Evolutionary conservation across 2,329 filamentous ascomycete species (phyloP).

Genomic region (Aspergillus floridensis): DNA sequence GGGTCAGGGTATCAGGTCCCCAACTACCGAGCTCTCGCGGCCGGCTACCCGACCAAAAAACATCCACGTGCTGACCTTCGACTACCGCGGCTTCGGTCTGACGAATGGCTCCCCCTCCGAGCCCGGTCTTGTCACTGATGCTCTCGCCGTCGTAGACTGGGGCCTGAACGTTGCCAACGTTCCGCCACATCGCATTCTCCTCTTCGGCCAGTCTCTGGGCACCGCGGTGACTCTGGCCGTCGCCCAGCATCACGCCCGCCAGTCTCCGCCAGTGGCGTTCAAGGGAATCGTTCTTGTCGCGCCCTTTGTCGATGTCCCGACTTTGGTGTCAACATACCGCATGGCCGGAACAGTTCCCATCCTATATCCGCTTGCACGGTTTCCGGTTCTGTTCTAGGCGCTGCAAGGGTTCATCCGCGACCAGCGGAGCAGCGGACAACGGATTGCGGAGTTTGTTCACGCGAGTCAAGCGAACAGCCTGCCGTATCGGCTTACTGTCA

Average conservation of each 20-base stretch:
- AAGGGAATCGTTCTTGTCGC: slow-evolving; percentile 57
- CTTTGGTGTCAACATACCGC: slow-evolving; percentile 56
- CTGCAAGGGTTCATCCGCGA: slow-evolving; percentile 15
- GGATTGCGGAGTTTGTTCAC: background rate
- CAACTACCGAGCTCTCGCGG: slow-evolving; percentile 51
- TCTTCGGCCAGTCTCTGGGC: slow-evolving; percentile 61
- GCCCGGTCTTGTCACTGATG: slow-evolving; percentile 54
- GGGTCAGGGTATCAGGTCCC: slow-evolving; percentile 55
- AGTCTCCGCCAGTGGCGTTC: slow-evolving; percentile 48
- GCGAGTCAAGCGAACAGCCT: slow-evolving; percentile 15
- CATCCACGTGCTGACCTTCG: slow-evolving; percentile 58
- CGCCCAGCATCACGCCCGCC: slow-evolving; percentile 43
- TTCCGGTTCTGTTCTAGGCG: slow-evolving; percentile 34
- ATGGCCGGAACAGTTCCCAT: slow-evolving; percentile 56
- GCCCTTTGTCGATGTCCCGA: slow-evolving; percentile 55
- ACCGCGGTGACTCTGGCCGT: slow-evolving; percentile 53
- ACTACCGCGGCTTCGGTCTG: slow-evolving; percentile 52
- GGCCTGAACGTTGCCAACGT: slow-evolving; percentile 53
- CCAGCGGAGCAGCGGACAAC: slow-evolving; percentile 14
- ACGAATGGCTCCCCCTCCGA: slow-evolving; percentile 57
- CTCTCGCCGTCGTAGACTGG: slow-evolving; percentile 53
- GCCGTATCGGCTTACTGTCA: slow-evolving; percentile 32
- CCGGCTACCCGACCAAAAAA: slow-evolving; percentile 44
- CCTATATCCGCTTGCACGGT: slow-evolving; percentile 50
- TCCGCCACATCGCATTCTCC: slow-evolving; percentile 54